phyloP scores from a whole-genome alignment of 2,329 filamentous ascomycete genomes.

The Aspergillus carbonarius region DNA sequence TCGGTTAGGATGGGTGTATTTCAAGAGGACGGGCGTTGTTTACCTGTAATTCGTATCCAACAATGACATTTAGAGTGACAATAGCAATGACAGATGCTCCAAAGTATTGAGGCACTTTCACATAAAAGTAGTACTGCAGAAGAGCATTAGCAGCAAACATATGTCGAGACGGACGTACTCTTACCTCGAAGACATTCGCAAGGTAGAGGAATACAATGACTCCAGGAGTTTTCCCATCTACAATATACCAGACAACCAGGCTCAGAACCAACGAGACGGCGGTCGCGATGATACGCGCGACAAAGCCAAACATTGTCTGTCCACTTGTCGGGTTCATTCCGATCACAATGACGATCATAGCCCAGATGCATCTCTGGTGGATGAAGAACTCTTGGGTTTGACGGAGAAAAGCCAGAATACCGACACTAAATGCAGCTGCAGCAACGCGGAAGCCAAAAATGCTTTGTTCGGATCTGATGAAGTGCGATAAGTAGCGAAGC shows the following conservation, averaged over 20 bases:
- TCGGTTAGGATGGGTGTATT: background rate
- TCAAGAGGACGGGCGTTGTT: background rate
- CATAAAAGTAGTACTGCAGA: constrained; percentile 59
- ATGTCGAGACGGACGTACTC: background rate
- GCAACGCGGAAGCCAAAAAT: constrained; percentile 69
- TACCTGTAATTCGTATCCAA: constrained; percentile 70
- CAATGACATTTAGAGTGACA: constrained; percentile 60
- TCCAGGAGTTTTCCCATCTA: constrained; percentile 60
- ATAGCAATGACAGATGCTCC: constrained; percentile 60
- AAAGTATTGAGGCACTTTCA: constrained; percentile 66
- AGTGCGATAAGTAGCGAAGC: constrained; percentile 56
- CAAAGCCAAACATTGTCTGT: constrained; percentile 67
- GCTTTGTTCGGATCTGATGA: constrained; percentile 64
- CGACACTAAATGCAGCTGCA: constrained; percentile 69
- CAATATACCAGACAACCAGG: constrained; percentile 70
- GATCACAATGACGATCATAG: constrained; percentile 71
- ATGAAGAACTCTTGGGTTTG: constrained; percentile 66
- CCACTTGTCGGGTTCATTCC: constrained; percentile 67
- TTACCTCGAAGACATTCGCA: constrained; percentile 57
- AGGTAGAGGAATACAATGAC: constrained; percentile 68
- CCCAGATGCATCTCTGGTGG: constrained; percentile 69
- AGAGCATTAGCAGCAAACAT: background rate
- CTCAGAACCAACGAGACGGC: constrained; percentile 60
- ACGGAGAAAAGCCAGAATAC: constrained; percentile 64
- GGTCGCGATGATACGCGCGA: constrained; percentile 64